A percentile compares a stretch with the other conserved stretches of the same genome.
phyloP scores from a whole-genome alignment of 345 rosid species.

The Acer yangbiense region DNA sequence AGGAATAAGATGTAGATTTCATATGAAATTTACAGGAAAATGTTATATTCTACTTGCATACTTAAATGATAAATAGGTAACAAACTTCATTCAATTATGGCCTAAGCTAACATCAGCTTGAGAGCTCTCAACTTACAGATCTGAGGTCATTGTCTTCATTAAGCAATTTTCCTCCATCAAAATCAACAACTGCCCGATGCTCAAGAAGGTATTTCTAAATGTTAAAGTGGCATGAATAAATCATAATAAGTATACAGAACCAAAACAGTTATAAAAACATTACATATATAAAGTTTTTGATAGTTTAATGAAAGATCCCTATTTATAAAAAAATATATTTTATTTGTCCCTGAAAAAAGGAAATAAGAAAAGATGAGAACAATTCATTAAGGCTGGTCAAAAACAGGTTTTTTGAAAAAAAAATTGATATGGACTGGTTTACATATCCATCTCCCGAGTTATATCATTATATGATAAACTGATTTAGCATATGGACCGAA shows the following conservation, averaged over 20 bases:
- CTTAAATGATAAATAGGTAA: neutral
- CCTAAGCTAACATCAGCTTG: conserved; percentile 17
- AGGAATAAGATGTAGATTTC: neutral
- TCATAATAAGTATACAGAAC: neutral
- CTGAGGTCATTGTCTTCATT: conserved; percentile 94
- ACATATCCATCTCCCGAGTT: neutral
- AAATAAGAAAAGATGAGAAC: neutral
- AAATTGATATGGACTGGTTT: neutral
- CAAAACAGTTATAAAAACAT: neutral
- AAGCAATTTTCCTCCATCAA: conserved; percentile 81
- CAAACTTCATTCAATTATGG: neutral
- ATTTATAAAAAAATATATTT: neutral
- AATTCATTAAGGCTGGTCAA: neutral
- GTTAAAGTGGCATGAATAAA: conserved; percentile 18
- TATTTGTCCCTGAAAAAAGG: neutral
- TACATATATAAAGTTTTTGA: neutral
- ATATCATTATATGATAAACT: neutral
- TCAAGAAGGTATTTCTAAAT: conserved; percentile 87
- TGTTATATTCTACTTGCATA: neutral
- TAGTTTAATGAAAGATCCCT: neutral
- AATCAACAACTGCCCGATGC: conserved; percentile 80
- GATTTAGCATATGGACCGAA: neutral
- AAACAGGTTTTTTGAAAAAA: neutral
- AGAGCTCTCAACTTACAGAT: conserved; percentile 65
- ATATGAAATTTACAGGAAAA: neutral